Percentiles rank a stretch among this genome's conserved stretches.
Evolutionary conservation across 2,329 filamentous ascomycete genomes (phyloP).

Genomic region (Aspergillus udagawae): DNA sequence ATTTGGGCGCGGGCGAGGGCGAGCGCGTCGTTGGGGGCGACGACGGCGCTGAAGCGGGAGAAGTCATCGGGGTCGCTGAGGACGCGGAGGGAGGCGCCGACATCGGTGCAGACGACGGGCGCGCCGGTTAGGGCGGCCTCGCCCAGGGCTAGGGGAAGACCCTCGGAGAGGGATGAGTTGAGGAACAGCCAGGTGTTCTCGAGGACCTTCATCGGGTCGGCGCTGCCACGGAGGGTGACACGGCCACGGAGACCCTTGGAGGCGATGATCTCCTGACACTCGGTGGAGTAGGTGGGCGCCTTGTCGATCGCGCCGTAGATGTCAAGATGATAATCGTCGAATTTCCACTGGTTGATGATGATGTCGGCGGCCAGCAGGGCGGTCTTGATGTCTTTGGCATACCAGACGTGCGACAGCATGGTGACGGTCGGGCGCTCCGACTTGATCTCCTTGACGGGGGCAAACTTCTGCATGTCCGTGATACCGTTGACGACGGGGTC

Average conservation of each 20-base stretch:
- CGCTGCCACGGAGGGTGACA: slow-evolving; percentile 53
- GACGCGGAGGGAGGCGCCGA: slow-evolving; percentile 39
- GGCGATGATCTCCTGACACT: slow-evolving; percentile 55
- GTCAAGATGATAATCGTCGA: slow-evolving; percentile 59
- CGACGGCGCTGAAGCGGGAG: slow-evolving; percentile 57
- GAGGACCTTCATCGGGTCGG: slow-evolving; percentile 53
- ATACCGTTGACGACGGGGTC: slow-evolving; percentile 65
- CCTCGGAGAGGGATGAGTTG: slow-evolving; percentile 45
- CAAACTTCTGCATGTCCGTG: slow-evolving; percentile 60
- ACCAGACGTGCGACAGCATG: slow-evolving; percentile 58
- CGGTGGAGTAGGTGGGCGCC: slow-evolving; percentile 57
- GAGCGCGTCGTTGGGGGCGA: slow-evolving; percentile 60
- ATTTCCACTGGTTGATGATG: slow-evolving; percentile 64
- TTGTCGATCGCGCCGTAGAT: slow-evolving; percentile 63
- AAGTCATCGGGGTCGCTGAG: slow-evolving; percentile 43
- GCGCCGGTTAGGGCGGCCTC: slow-evolving; percentile 45
- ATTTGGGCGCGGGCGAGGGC: slow-evolving; percentile 60
- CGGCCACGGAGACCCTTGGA: slow-evolving; percentile 50
- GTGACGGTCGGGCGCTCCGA: slow-evolving; percentile 59
- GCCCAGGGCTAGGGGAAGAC: slow-evolving; percentile 43
- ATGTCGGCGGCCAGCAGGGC: slow-evolving; percentile 61
- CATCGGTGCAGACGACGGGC: slow-evolving; percentile 42
- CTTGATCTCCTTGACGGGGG: slow-evolving; percentile 57
- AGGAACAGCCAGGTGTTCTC: slow-evolving; percentile 56
- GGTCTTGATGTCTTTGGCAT: slow-evolving; percentile 60